These are phyloP conservation scores for Sarcodon aspratus DNA, from an alignment of 768 basidiomycete genomes.

Conservation along the genomic window DNA sequence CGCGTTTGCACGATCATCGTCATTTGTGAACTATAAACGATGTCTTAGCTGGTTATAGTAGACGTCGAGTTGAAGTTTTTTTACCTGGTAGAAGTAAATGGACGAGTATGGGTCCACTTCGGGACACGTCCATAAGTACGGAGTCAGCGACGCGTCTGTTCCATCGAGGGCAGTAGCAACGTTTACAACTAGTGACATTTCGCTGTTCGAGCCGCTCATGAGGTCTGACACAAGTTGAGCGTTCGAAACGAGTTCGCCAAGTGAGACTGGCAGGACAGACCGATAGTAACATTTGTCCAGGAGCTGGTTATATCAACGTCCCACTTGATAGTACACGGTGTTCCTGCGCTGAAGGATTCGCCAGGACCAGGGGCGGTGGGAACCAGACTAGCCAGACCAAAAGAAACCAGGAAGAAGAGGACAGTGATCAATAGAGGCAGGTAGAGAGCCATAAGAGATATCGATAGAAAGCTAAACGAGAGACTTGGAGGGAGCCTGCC, in stretches of 20 bases:
- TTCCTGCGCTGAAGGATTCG: constrained; percentile 20
- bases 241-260: background rate
- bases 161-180: constrained; percentile 21
- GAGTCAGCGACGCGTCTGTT: constrained; percentile 16
- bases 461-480: constrained; percentile 1
- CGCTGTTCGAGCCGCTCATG: constrained; percentile 27
- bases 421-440: constrained; percentile 1
- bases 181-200: constrained; percentile 20
- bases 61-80: background rate
- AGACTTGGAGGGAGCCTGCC: background rate
- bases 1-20: constrained; percentile 10
- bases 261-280: constrained; percentile 10
- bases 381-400: constrained; percentile 12
- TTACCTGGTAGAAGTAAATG: constrained; percentile 30
- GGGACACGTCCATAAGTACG: constrained; percentile 26
- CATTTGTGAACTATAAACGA: constrained; percentile 18
- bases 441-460: background rate
- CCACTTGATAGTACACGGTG: constrained; percentile 25
- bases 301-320: constrained; percentile 14
- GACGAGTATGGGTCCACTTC: constrained; percentile 23
- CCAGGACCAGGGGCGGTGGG: constrained; percentile 29
- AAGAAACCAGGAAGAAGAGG: constrained; percentile 2
- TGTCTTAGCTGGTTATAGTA: background rate
- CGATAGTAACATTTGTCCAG: constrained; percentile 27
- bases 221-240: constrained; percentile 14